Base-by-base conservation (phyloP, 441 rosid genomes). In the Raphanus hybrid region DNA sequence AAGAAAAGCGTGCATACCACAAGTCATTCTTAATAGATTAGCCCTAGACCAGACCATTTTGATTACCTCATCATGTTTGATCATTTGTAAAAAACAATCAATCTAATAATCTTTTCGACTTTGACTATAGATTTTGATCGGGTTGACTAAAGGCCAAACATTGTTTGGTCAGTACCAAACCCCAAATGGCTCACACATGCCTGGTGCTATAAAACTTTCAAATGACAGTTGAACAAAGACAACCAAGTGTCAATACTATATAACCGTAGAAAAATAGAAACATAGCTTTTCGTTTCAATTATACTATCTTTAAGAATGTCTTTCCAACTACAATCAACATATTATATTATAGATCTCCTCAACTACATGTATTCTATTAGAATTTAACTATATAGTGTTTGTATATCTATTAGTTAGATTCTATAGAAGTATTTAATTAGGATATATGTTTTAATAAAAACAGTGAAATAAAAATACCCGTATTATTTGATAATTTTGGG, bases 141-240 rank as follows among this genome's bases (percentile, higher is more conserved):
- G 41, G 41, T 27, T 48, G 37, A 48, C 70, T 7, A 67, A 52
- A 54, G 18, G 37, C 35, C 27, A 67, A 75, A 48, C 8, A 69
- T 20, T 14, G 39, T 14, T 52, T 48, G 64, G 20, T 23, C 32
- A 23, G 12, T 61, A 57, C 74, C 79, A 75, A 23, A 75, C 57
- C 69, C 64, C 64, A 69, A 48, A 75, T 60, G 69, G 69, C 69
- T 60, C 43, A 69, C 20, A 34, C 69, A 61, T 10, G 63, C 64
- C 63, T 60, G 2, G 52, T 69, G 55, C 6, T 63, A 34, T 37
- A 14, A 48, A 69, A 69, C 34, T 50, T 27, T 55, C 8, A 8
- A 15, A 54, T 64, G 75, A 62, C 43, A 32, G 26, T 20, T 16
- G 2, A 63, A 64, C 58, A 64, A 64, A 64, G 64, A 73, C n/a